Evolutionary conservation across 1,284 basidiomycete genomes (phyloP), one percentile per base, ranked within the genome.

Genomic region (Malassezia nana): DNA sequence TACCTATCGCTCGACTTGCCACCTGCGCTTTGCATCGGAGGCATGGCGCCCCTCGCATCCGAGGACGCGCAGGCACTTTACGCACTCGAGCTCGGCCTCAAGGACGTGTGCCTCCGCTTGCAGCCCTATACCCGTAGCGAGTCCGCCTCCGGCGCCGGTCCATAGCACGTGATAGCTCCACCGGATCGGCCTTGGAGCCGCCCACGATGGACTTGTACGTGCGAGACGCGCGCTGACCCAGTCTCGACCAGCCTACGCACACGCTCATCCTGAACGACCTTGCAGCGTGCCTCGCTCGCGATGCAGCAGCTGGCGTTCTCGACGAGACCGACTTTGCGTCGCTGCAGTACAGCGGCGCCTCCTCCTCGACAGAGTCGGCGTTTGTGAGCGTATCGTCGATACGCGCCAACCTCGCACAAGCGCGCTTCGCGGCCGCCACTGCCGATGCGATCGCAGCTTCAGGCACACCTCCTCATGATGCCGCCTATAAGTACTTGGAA

Each of bases 261-360:
- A 84, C 86, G 68, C 80, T 81, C 60, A 85, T 91, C 60, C 77
- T 92, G 29, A 81, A 82, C 25, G 85, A 88, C 74, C 81, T 92
- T 56, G 87, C 86, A 3, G 76, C 78, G 26, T 84, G 82, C 68
- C 77, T 83, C 39, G 71, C 76, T 9, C 50, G 26, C n/a, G 54
- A 51, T 13, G 54, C 54, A 13, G 48, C 49, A 7, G 42, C 31
- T 3, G 54, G 54, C 5, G 32, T 29, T 31, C 43, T 56, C 10
- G 15, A 22, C 22, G 13, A 16, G 10, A 12, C 31, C 4, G 54
- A 56, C 41, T 51, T 46, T 51, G 48, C 41, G 15, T 1, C 40
- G 33, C 31, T 56, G 24, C 38, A 50, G 45, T 31, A 25, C 30
- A 51, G 43, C 30, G 43, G 20, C 26, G 31, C 50, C 4, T 13